Base-by-base conservation (phyloP, 2,329 filamentous ascomycete genomes). In the Pseudogymnoascus sp. region DNA sequence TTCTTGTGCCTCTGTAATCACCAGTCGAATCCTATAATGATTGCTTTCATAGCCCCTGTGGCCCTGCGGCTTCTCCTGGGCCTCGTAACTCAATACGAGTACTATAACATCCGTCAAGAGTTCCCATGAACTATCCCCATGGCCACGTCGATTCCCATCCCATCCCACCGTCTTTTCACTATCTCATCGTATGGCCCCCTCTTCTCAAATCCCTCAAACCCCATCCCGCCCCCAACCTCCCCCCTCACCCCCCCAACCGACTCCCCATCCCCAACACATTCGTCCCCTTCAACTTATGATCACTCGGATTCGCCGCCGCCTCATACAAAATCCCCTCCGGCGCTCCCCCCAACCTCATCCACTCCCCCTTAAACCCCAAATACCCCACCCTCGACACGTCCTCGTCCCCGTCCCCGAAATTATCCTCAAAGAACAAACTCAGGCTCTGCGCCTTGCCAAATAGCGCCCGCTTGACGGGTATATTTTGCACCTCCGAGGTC, bases 321-420 rank as follows among this genome's bases (percentile, higher is more conserved):
- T 99, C 95, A 75, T 97, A 99, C 65, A 96, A 71, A 70, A 97
- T 93, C 69, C 89, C 91, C 6, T 89, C 80, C 0, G 95, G 92
- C 73, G 93, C 91, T 63, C 88, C 82, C 56, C 88, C 95, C 71
- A 96, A 76, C 73, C 87, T 86, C 84, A 95, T 95, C 82, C 91
- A 97, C 76, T 96, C 91, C 23, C 95, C 95, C 77, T 91, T 93
- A 79, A 99, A 97, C 0, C 90, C 95, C 63, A 97, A 67, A 77
- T 97, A 99, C 66, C 82, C 87, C 1, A 97, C 75, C 59, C 86
- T 82, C 50, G 90, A 93, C 63, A 88, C 86, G 63, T 96, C 90
- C 72, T 93, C 90, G 13, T 91, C 89, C 0, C 86, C 91, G 10
- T 85, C 83, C 69, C 86, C 83, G 76, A 93, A 96, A 73, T 97